phyloP scores from a whole-genome alignment of 192 early-diverging fungal species.

The Backusella circina region DNA sequence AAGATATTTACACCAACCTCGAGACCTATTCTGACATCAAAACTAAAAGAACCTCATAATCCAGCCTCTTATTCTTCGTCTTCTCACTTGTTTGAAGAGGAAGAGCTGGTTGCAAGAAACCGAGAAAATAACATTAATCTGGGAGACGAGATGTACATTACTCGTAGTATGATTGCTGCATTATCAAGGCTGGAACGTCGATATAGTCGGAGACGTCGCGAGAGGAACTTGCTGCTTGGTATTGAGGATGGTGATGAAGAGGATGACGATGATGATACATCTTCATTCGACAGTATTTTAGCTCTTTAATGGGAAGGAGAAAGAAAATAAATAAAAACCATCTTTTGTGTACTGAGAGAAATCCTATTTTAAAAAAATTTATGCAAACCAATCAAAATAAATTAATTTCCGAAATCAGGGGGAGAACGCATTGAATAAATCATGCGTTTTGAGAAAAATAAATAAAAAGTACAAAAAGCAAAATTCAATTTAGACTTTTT shows the following conservation, averaged over 20 bases:
- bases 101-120: not conserved
- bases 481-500: not conserved
- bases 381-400: not conserved
- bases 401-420: not conserved
- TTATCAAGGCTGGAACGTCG: not conserved
- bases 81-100: conserved; percentile 9
- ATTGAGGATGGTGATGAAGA: not conserved
- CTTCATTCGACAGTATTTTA: not conserved
- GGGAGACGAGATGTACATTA: not conserved
- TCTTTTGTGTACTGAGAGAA: not conserved
- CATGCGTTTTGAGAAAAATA: not conserved
- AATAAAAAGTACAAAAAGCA: not conserved
- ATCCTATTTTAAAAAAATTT: not conserved
- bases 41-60: not conserved
- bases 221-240: not conserved
- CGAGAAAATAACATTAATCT: conserved; percentile 3
- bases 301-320: too few relatives aligned
- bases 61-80: conserved; percentile 3
- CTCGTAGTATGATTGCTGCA: not conserved
- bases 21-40: not conserved
- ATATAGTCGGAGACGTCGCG: not conserved
- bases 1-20: conserved; percentile 59
- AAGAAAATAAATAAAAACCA: not conserved
- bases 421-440: not conserved
- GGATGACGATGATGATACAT: not conserved